A percentile compares a stretch with the other conserved stretches of the same genome.
Evolutionary conservation across 495 filamentous ascomycete genomes (phyloP).

Genomic region (Niebla homalea): DNA sequence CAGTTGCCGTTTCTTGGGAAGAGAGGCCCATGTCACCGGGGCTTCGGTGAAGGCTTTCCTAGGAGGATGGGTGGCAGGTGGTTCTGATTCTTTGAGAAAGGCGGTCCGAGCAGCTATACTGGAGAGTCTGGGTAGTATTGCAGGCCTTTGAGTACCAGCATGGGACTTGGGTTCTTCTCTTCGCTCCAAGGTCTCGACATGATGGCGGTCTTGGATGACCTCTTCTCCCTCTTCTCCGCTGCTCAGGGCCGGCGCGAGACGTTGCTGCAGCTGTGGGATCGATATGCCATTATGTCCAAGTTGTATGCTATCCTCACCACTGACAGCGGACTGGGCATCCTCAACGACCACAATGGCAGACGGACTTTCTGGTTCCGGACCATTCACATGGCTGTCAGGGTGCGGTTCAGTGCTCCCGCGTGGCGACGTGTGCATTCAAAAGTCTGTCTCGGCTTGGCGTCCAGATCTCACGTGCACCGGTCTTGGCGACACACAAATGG

Average conservation of each 20-base stretch:
- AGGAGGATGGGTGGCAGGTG: background rate
- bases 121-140: constrained; percentile 2
- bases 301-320: no score
- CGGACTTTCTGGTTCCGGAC: no score
- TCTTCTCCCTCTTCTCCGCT: background rate
- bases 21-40: constrained; percentile 50
- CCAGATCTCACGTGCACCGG: no score
- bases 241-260: no score
- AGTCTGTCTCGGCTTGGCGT: no score
- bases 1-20: constrained; percentile 65
- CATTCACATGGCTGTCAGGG: no score
- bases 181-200: background rate
- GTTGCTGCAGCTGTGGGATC: background rate
- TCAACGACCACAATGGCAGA: no score
- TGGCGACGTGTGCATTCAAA: no score
- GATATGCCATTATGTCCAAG: no score
- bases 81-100: constrained; percentile 1
- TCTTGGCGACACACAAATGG: no score
- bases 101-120: constrained; percentile 5
- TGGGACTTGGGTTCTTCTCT: background rate
- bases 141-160: background rate
- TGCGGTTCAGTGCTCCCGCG: no score
- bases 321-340: no score
- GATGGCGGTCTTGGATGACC: background rate
- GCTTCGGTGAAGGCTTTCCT: constrained; percentile 19